phyloP scores from a whole-genome alignment of 2,329 filamentous ascomycete genomes.

The Phaeoacremonium minimum region DNA sequence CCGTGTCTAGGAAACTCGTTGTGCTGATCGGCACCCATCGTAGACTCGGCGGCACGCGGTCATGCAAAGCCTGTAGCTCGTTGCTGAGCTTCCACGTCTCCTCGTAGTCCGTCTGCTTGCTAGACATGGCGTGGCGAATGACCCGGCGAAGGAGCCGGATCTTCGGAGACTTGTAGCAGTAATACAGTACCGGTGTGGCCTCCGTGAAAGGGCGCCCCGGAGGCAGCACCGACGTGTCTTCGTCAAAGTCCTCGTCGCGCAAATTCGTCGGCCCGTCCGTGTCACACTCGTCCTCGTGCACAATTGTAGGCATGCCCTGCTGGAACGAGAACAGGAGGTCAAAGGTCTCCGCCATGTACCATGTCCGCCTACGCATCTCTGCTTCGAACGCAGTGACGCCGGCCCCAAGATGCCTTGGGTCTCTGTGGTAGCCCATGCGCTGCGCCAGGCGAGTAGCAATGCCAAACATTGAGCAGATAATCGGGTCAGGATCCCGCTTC shows the following conservation, averaged over 20 bases:
- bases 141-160: slow-evolving; percentile 37
- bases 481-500: slow-evolving; percentile 34
- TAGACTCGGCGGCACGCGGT: slow-evolving; percentile 23
- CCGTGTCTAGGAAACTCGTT: slow-evolving; percentile 30
- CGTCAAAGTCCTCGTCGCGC: slow-evolving; percentile 46
- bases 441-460: slow-evolving; percentile 44
- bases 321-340: slow-evolving; percentile 9
- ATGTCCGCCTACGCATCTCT: slow-evolving; percentile 46
- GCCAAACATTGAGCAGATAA: slow-evolving; percentile 17
- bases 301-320: slow-evolving; percentile 32
- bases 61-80: slow-evolving; percentile 25
- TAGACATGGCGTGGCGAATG: slow-evolving; percentile 33
- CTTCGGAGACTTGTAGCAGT: slow-evolving; percentile 36
- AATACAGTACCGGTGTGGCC: slow-evolving; percentile 36
- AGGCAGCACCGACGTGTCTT: slow-evolving; percentile 34
- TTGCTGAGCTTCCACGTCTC: slow-evolving; percentile 29
- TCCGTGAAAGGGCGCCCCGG: slow-evolving; percentile 32
- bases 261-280: slow-evolving; percentile 38
- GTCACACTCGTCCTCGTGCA: slow-evolving; percentile 42
- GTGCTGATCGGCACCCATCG: slow-evolving; percentile 11
- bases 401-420: slow-evolving; percentile 30
- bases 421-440: slow-evolving; percentile 47
- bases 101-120: slow-evolving; percentile 25
- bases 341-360: slow-evolving; percentile 29
- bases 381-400: slow-evolving; percentile 40